Conservation (phyloP, 257 asterid genomes). For the Cordia subcordata region DNA sequence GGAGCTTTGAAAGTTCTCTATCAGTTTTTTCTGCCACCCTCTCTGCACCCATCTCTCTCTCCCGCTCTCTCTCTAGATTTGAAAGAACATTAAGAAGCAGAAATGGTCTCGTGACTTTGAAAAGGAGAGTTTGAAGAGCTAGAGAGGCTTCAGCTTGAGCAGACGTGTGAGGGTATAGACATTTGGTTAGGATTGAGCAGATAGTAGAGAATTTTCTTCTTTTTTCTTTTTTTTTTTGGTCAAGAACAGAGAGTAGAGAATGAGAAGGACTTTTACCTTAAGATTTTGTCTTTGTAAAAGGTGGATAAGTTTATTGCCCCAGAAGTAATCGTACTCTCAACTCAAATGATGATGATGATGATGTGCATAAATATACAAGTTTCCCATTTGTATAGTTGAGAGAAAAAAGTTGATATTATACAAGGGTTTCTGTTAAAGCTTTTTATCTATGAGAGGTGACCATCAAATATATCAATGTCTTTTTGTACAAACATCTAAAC, state of each 20-base stretch:
- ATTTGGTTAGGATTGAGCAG: conserved; percentile 35
- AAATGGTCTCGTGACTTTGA: conserved; percentile 75
- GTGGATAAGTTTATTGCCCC: conserved; percentile 45
- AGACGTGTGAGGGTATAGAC: conserved; percentile 19
- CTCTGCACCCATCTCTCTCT: conserved; percentile 40
- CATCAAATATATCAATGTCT: background rate
- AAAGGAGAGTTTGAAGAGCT: conserved; percentile 35
- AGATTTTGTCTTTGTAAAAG: conserved; percentile 20
- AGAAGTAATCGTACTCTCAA: conserved; percentile 23
- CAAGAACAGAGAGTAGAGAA: conserved; percentile 41
- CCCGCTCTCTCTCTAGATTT: conserved; percentile 32
- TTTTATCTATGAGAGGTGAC: background rate
- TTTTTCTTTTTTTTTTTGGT: too few relatives aligned
- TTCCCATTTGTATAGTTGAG: conserved; percentile 10
- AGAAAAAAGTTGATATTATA: background rate
- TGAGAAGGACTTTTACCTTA: conserved; percentile 45
- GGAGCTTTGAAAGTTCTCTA: conserved; percentile 54
- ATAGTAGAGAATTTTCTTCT: conserved; percentile 39
- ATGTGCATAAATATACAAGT: conserved; percentile 4
- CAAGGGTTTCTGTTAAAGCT: background rate
- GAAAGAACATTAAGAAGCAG: conserved; percentile 32
- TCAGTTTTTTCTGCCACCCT: conserved; percentile 66
- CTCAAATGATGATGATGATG: background rate
- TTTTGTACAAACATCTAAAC: conserved; percentile 1
- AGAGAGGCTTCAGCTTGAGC: conserved; percentile 10